Base-by-base conservation (phyloP, 345 rosid genomes). In the Eucalyptus rudis region DNA sequence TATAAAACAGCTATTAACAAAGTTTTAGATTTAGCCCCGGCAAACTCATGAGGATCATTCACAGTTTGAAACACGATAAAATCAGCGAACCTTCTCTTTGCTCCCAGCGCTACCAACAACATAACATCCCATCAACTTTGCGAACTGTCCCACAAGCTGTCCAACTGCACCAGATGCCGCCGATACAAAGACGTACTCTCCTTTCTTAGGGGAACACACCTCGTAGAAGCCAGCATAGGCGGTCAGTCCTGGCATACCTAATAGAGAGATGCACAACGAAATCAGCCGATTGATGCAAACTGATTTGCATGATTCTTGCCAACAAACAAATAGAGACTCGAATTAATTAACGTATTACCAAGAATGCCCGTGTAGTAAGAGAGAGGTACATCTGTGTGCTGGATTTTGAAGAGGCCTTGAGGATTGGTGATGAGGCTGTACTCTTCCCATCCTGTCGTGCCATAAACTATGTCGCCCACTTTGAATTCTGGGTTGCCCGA, bases 121-220 rank as follows among this genome's bases (percentile, higher is more conserved):
- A n/a, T 88, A 76, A 36, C 89, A 88, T 7, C 89, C 89, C 27
- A 76, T 47, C 64, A 88, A 33, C 49, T 88, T 88, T 13, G 86
- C 89, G 1, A 88, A 88, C 86, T 88, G 89, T 8, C 89, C 86
- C 20, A 59, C 88, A 2, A 95, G 94, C 92, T 96, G 95, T 80
- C 98, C 98, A 85, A 94, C 94, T 7, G 96, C 96, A 56, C 96
- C 95, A 13, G 97, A 93, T 19, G 97, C 96, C 31, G 97, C 95
- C 8, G 95, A 95, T 13, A 95, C 89, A 54, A 90, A 96, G 87
- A 96, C 96, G 10, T 88, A 88, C 87, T 96, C 97, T 90, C 94
- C 97, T 90, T 92, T 90, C 90, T 92, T 95, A 43, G 97, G 97
- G 84, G 91, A 81, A 87, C 95, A 93, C 16, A 95, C 49, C 58